phyloP scores from a whole-genome alignment of 1,284 basidiomycete genomes.

The Malassezia pachydermatis region DNA sequence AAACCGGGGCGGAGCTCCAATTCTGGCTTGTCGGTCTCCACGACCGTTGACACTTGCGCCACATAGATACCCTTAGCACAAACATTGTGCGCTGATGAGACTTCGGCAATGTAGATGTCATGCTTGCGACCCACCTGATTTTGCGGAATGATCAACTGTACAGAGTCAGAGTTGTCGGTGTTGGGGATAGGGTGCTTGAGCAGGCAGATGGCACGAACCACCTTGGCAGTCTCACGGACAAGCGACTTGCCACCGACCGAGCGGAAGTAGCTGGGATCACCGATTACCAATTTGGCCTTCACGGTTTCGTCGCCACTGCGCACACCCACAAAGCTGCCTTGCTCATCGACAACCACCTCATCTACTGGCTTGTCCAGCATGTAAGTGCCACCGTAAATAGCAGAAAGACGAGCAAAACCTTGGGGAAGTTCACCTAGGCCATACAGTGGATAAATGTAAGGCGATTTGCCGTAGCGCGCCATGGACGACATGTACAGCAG shows the following conservation, averaged over 20 bases:
- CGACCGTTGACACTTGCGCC: constrained; percentile 95
- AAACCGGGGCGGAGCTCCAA: constrained; percentile 83
- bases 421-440: constrained; percentile 98
- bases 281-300: constrained; percentile 94
- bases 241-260: constrained; percentile 56
- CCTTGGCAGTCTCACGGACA: constrained; percentile 79
- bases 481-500: constrained; percentile 95
- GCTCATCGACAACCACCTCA: constrained; percentile 67
- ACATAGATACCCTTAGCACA: constrained; percentile 89
- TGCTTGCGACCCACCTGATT: constrained; percentile 91
- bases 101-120: constrained; percentile 97
- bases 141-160: constrained; percentile 97
- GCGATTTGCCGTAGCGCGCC: constrained; percentile 98
- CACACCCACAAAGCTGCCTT: constrained; percentile 85
- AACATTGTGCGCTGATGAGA: constrained; percentile 93
- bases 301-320: constrained; percentile 82
- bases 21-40: constrained; percentile 88
- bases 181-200: constrained; percentile 97
- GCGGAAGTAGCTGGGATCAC: constrained; percentile 89
- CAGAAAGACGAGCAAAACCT: constrained; percentile 85
- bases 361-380: constrained; percentile 97
- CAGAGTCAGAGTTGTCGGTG: constrained; percentile 78
- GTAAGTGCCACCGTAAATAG: constrained; percentile 98
- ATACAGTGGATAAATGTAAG: constrained; percentile 98
- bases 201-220: constrained; percentile 92